phyloP scores from a whole-genome alignment of 208 protist species.

The Trypanosoma scelopori region DNA sequence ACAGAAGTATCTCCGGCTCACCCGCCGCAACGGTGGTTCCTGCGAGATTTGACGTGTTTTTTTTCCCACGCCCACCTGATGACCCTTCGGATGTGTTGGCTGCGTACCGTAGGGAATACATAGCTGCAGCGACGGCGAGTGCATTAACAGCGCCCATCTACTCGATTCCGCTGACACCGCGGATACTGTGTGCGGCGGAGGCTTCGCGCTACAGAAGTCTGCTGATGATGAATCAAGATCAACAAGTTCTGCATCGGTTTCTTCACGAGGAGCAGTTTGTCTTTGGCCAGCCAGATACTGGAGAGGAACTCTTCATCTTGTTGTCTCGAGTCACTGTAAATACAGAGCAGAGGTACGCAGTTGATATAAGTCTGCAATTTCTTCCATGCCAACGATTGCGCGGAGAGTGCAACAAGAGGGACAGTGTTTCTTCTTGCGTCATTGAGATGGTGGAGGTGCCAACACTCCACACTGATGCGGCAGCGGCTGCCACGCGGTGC shows the following conservation, averaged over 20 bases:
- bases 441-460: slow-evolving; percentile 56
- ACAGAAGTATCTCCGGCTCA: neutral
- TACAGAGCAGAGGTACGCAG: slow-evolving; percentile 50
- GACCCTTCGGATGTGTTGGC: slow-evolving; percentile 16
- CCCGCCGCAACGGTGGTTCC: neutral
- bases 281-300: neutral
- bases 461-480: slow-evolving; percentile 48
- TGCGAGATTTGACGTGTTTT: slow-evolving; percentile 16
- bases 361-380: slow-evolving; percentile 73
- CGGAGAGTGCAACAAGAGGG: slow-evolving; percentile 33
- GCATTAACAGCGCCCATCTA: slow-evolving; percentile 8
- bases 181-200: slow-evolving; percentile 5
- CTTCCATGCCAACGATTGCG: slow-evolving; percentile 53
- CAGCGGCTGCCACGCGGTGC: slow-evolving; percentile 42
- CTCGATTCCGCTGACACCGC: slow-evolving; percentile 17
- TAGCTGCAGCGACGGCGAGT: neutral
- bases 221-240: slow-evolving; percentile 2
- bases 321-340: slow-evolving; percentile 72
- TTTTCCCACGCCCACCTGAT: slow-evolving; percentile 23
- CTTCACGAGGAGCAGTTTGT: slow-evolving; percentile 19
- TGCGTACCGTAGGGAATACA: neutral
- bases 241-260: neutral
- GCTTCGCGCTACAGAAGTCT: slow-evolving; percentile 2
- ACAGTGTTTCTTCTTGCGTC: slow-evolving; percentile 13
- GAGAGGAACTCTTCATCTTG: slow-evolving; percentile 35